Conservation (phyloP, 2,329 filamentous ascomycete species). For the Fusarium domesticum region DNA sequence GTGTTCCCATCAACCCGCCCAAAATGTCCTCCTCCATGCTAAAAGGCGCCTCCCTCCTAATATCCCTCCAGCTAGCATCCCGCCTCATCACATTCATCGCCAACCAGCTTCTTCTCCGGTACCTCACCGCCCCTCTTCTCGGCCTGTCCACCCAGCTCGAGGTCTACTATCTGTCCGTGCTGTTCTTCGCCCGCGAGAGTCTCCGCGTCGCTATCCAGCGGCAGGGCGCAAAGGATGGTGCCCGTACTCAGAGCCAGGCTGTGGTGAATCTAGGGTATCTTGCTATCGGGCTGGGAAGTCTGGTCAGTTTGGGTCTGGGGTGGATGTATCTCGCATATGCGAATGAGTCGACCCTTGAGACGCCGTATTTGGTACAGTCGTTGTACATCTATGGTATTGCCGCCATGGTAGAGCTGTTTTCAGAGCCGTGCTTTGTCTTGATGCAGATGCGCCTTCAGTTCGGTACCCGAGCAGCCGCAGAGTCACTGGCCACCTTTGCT, state of each 20-base stretch:
- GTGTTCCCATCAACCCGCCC: no score
- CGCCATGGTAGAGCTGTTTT: slow-evolving; percentile 69
- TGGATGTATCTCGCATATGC: slow-evolving; percentile 62
- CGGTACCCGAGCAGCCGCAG: slow-evolving; percentile 74
- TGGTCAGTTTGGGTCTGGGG: slow-evolving; percentile 63
- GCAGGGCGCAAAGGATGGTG: slow-evolving; percentile 41
- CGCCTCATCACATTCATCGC: slow-evolving; percentile 84
- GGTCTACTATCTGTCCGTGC: slow-evolving; percentile 85
- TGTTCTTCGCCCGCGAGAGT: slow-evolving; percentile 92
- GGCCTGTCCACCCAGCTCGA: slow-evolving; percentile 88
- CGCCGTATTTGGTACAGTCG: slow-evolving; percentile 59
- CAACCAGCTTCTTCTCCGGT: slow-evolving; percentile 87
- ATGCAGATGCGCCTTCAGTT: slow-evolving; percentile 81
- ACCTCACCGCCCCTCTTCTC: slow-evolving; percentile 78
- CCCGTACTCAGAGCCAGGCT: slow-evolving; percentile 57
- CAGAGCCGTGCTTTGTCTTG: slow-evolving; percentile 86
- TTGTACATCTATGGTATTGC: slow-evolving; percentile 55
- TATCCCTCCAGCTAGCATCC: slow-evolving; percentile 83
- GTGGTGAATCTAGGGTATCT: slow-evolving; percentile 88
- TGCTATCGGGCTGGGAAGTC: slow-evolving; percentile 64
- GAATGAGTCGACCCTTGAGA: slow-evolving; percentile 46
- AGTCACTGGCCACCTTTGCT: slow-evolving; percentile 75
- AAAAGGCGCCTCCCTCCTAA: slow-evolving; percentile 78
- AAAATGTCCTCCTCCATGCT: slow-evolving; percentile 40
- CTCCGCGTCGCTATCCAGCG: slow-evolving; percentile 88